These are phyloP conservation scores for Tulasnella sp. DNA, from an alignment of 768 basidiomycete species.

Conservation along the genomic window DNA sequence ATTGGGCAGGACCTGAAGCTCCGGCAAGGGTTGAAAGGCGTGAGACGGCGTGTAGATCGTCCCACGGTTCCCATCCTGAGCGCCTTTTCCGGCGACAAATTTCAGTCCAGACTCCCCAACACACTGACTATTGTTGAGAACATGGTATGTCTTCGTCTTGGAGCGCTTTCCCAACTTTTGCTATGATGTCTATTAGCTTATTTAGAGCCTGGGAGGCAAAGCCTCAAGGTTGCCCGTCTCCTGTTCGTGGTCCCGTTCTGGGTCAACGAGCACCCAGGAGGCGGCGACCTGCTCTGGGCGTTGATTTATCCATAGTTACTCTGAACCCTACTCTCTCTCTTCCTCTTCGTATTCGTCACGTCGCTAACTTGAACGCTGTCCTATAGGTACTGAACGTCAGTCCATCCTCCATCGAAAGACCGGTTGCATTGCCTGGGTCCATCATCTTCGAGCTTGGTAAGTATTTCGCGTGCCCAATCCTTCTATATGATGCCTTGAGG, in stretches of 20 bases:
- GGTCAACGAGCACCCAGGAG: background rate
- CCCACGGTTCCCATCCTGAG: background rate
- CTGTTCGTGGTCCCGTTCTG: constrained; percentile 27
- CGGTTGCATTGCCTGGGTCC: background rate
- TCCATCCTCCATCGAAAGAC: background rate
- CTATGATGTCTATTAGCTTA: background rate
- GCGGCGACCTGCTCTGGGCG: constrained; percentile 18
- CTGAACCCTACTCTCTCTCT: background rate
- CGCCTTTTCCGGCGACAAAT: constrained; percentile 4
- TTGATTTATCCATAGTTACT: constrained; percentile 31
- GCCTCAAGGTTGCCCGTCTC: constrained; percentile 17
- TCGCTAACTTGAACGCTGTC: background rate
- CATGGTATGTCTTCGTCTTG: background rate
- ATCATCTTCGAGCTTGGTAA: background rate
- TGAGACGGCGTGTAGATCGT: background rate
- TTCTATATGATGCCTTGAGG: constrained; percentile 34
- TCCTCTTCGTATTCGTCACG: background rate
- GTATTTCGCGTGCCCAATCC: background rate
- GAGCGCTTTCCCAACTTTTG: background rate
- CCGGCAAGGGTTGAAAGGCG: constrained; percentile 8
- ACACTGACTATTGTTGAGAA: background rate
- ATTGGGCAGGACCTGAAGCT: background rate
- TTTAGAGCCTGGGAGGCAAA: constrained; percentile 27
- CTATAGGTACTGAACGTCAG: background rate
- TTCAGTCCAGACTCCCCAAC: background rate